Conservation (phyloP, 257 asterid genomes). For the Gentiana straminea region DNA sequence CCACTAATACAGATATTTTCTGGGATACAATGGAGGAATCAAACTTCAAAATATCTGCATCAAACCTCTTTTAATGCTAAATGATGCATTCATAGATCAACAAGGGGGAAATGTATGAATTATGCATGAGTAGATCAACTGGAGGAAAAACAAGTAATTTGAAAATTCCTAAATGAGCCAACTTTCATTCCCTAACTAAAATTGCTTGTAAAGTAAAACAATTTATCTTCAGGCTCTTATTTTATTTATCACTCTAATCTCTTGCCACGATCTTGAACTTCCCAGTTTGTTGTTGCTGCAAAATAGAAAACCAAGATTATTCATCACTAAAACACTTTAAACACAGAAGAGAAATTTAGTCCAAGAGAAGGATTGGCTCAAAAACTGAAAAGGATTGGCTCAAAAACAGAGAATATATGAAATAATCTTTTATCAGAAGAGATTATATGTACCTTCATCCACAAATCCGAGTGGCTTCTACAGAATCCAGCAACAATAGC, state of each 20-base stretch:
- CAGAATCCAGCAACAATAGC: slow-evolving; percentile 80
- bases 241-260: slow-evolving; percentile 30
- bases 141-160: no score
- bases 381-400: not conserved
- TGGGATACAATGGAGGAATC: no score
- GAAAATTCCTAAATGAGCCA: not conserved
- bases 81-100: no score
- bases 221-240: not conserved
- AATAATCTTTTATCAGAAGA: no score
- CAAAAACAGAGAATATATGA: no score
- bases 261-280: slow-evolving; percentile 91
- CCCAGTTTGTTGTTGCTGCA: slow-evolving; percentile 80
- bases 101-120: no score
- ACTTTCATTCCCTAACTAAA: not conserved
- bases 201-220: not conserved
- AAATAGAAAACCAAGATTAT: slow-evolving; percentile 3
- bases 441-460: slow-evolving; percentile 51
- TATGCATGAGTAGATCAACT: no score
- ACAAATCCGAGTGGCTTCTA: slow-evolving; percentile 51
- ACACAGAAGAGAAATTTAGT: not conserved
- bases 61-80: no score
- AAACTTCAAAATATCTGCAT: no score
- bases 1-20: no score
- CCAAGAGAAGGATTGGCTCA: not conserved
- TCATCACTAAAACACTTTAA: not conserved